Conservation (phyloP, 768 basidiomycete species). For the Mycena galopus region DNA sequence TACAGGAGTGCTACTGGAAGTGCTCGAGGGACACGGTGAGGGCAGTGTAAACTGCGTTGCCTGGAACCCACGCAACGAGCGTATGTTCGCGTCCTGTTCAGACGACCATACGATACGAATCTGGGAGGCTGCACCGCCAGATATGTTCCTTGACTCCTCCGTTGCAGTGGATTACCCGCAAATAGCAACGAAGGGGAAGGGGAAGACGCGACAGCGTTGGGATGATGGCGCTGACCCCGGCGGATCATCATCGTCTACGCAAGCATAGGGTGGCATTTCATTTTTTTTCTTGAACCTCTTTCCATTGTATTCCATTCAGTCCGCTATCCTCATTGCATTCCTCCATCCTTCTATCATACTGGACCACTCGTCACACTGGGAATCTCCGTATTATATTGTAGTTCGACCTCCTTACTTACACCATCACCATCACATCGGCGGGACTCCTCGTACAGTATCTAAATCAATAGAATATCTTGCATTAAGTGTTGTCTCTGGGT, state of each 20-base stretch:
- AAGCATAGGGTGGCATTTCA: not conserved
- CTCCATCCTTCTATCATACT: not conserved
- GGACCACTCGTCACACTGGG: slow-evolving; percentile 16
- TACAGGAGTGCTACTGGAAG: slow-evolving; percentile 85
- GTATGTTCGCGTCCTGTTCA: slow-evolving; percentile 96
- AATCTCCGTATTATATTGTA: slow-evolving; percentile 28
- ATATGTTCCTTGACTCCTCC: slow-evolving; percentile 28
- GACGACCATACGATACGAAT: slow-evolving; percentile 93
- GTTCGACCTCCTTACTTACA: slow-evolving; percentile 19
- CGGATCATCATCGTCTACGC: slow-evolving; percentile 16
- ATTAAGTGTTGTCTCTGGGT: not conserved
- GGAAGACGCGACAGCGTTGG: slow-evolving; percentile 36
- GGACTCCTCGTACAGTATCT: slow-evolving; percentile 30
- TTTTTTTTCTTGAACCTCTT: not conserved
- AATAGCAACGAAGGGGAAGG: slow-evolving; percentile 32
- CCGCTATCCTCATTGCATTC: slow-evolving; percentile 18
- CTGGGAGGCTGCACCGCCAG: slow-evolving; percentile 74
- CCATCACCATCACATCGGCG: slow-evolving; percentile 19
- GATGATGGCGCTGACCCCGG: slow-evolving; percentile 37
- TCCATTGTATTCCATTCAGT: slow-evolving; percentile 22
- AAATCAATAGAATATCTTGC: slow-evolving; percentile 30
- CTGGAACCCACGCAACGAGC: slow-evolving; percentile 92
- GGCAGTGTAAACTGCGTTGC: slow-evolving; percentile 96
- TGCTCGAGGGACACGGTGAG: slow-evolving; percentile 87
- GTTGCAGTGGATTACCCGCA: slow-evolving; percentile 36